Evolutionary conservation across 129 eudicot species (phyloP).

Genomic region (Heracleum sosnowskyi): DNA sequence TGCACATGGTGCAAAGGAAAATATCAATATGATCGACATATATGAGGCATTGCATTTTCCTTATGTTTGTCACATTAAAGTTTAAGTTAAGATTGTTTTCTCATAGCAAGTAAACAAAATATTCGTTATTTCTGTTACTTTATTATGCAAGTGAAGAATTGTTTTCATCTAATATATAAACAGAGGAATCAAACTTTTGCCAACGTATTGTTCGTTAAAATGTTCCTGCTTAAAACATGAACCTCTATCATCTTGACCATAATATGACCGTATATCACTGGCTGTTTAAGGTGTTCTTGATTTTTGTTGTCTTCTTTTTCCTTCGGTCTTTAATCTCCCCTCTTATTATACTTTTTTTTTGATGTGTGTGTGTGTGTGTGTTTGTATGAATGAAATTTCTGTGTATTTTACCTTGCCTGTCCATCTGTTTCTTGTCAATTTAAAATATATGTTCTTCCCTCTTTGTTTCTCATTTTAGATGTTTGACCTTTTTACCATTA

Average conservation of each 20-base stretch:
- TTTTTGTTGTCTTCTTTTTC: not conserved
- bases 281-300: not conserved
- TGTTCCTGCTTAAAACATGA: not conserved
- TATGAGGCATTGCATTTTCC: constrained; percentile 21
- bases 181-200: constrained; percentile 23
- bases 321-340: not conserved
- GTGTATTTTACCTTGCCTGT: not conserved
- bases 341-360: not conserved
- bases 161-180: constrained; percentile 38
- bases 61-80: constrained; percentile 16
- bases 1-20: constrained; percentile 43
- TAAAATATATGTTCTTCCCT: not conserved
- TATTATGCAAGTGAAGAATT: constrained; percentile 55
- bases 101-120: constrained; percentile 36
- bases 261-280: not conserved
- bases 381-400: not conserved
- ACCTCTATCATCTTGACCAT: not conserved
- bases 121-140: constrained; percentile 8
- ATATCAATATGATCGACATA: constrained; percentile 31
- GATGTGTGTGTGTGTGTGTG: not conserved
- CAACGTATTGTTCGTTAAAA: constrained; percentile 5
- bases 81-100: constrained; percentile 47
- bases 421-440: not conserved
- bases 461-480: not conserved
- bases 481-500: not conserved